Percentiles rank a stretch among this genome's conserved stretches.
Conservation (phyloP, 108 stramenopile genomes). For the Mediolabrus comicus region DNA sequence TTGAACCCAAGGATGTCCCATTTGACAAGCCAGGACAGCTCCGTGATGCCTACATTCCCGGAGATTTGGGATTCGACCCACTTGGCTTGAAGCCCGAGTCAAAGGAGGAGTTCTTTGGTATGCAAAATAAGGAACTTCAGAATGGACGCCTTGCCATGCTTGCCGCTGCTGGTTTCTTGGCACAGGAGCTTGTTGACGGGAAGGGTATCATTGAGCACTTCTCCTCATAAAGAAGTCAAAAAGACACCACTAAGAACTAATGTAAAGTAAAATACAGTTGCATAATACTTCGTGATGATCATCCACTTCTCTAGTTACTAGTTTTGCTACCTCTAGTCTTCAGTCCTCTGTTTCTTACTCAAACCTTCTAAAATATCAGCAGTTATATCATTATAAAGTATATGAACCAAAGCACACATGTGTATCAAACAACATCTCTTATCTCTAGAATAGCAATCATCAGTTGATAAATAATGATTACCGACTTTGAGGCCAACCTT, state of each 20-base stretch:
- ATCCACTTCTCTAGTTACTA: too few relatives aligned
- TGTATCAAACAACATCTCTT: too few relatives aligned
- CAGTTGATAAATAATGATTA: too few relatives aligned
- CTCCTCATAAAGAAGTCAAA: neutral
- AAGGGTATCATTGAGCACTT: conserved; percentile 59
- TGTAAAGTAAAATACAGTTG: neutral
- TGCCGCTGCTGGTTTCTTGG: conserved; percentile 69
- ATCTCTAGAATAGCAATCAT: too few relatives aligned
- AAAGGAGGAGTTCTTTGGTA: conserved; percentile 53
- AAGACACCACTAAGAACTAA: neutral
- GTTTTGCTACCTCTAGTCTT: too few relatives aligned
- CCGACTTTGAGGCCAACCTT: conserved; percentile 34
- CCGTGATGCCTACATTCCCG: conserved; percentile 68
- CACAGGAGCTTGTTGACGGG: conserved; percentile 72
- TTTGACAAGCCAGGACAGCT: conserved; percentile 54
- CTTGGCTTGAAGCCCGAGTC: conserved; percentile 71
- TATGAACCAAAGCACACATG: too few relatives aligned
- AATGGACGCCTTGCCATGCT: conserved; percentile 87
- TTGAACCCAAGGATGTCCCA: conserved; percentile 37
- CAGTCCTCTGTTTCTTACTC: too few relatives aligned
- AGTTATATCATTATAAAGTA: too few relatives aligned
- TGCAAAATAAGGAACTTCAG: conserved; percentile 88
- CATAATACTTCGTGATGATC: too few relatives aligned
- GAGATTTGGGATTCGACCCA: conserved; percentile 84
- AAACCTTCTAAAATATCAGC: too few relatives aligned